A percentile compares a stretch with the other conserved stretches of the same genome.
phyloP scores from a whole-genome alignment of 768 basidiomycete genomes.

The Xerocomellus intermedius region DNA sequence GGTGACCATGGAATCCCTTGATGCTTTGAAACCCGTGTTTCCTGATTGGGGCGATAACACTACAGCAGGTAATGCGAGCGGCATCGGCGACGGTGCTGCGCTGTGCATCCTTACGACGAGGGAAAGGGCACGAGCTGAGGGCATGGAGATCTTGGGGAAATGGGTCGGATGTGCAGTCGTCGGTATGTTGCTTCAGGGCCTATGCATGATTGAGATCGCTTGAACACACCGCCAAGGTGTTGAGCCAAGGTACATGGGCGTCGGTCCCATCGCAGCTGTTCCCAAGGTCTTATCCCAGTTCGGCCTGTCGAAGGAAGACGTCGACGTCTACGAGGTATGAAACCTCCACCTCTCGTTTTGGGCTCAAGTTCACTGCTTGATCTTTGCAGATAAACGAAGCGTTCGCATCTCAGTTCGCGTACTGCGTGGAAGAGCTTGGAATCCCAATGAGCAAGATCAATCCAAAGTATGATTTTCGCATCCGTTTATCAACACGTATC shows the following conservation, averaged over 20 bases:
- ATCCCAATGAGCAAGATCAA: conserved; percentile 83
- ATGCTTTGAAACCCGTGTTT: conserved; percentile 84
- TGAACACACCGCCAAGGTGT: conserved; percentile 46
- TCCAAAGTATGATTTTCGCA: conserved; percentile 56
- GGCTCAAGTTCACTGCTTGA: not conserved
- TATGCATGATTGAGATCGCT: not conserved
- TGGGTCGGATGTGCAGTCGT: conserved; percentile 77
- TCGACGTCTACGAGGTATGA: conserved; percentile 72
- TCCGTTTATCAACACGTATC: not conserved
- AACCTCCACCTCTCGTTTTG: not conserved
- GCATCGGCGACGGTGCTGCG: conserved; percentile 91
- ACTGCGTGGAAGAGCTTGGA: conserved; percentile 79
- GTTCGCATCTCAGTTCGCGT: conserved; percentile 92
- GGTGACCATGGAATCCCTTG: conserved; percentile 74
- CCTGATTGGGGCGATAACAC: conserved; percentile 68
- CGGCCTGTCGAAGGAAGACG: conserved; percentile 67
- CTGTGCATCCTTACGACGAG: conserved; percentile 81
- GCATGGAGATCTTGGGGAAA: conserved; percentile 79
- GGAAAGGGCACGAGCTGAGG: conserved; percentile 69
- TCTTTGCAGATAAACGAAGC: conserved; percentile 76
- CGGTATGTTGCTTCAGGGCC: conserved; percentile 43
- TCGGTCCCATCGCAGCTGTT: conserved; percentile 69
- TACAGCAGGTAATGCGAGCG: conserved; percentile 85
- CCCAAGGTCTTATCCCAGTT: conserved; percentile 62
- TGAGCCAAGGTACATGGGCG: conserved; percentile 76